phyloP scores from a whole-genome alignment of 164 flowering plant genomes.

The Echeveria elegans region DNA sequence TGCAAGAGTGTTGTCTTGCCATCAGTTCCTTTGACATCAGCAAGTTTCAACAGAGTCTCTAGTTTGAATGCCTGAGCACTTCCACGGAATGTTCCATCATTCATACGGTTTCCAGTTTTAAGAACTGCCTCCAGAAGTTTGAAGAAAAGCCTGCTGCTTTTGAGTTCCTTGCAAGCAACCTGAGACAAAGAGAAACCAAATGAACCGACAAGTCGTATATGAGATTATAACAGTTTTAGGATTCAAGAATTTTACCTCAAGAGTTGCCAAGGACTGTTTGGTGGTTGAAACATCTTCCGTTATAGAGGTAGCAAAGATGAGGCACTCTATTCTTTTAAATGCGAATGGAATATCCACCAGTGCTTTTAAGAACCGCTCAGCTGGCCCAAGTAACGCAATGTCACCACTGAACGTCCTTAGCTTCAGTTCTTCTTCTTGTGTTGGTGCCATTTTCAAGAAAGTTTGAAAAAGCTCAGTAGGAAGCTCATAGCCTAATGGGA shows the following conservation, averaged over 20 bases:
- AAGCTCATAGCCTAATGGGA: slow-evolving; percentile 57
- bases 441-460: slow-evolving; percentile 66
- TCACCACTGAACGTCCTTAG: slow-evolving; percentile 54
- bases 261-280: slow-evolving; percentile 45
- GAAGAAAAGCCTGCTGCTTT: slow-evolving; percentile 47
- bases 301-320: slow-evolving; percentile 44
- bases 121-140: slow-evolving; percentile 68
- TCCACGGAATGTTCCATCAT: slow-evolving; percentile 66
- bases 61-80: slow-evolving; percentile 64
- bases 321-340: slow-evolving; percentile 51
- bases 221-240: neutral
- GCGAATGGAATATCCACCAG: slow-evolving; percentile 67
- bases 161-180: slow-evolving; percentile 54
- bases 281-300: slow-evolving; percentile 40
- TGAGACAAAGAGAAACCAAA: slow-evolving; percentile 16
- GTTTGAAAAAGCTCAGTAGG: slow-evolving; percentile 60
- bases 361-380: slow-evolving; percentile 65
- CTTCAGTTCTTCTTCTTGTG: slow-evolving; percentile 66
- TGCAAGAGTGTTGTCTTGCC: slow-evolving; percentile 69
- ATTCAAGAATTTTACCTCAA: slow-evolving; percentile 38
- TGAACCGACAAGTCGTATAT: neutral
- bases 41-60: slow-evolving; percentile 56
- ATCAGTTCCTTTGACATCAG: slow-evolving; percentile 62
- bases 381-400: slow-evolving; percentile 49
- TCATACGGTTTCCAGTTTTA: slow-evolving; percentile 71